Evolutionary conservation across 257 asterid species (phyloP).

Genomic region (Solanum dulcamara): DNA sequence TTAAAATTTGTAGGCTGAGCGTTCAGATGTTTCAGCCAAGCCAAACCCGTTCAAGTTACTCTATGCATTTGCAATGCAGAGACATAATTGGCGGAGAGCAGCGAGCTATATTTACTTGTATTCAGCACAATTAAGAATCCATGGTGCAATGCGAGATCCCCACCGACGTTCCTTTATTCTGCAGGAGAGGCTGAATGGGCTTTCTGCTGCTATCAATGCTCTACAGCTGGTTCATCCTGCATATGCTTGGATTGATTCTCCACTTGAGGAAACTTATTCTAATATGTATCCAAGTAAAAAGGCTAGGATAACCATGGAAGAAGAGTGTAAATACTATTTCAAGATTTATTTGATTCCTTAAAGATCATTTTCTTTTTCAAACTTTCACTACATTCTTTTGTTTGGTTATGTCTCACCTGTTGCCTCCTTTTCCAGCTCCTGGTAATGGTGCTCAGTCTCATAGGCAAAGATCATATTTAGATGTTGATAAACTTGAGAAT

Average conservation of each 20-base stretch:
- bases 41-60: slow-evolving; percentile 84
- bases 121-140: slow-evolving; percentile 59
- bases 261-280: slow-evolving; percentile 33
- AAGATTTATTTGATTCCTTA: background rate
- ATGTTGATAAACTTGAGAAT: slow-evolving; percentile 75
- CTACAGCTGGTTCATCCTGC: slow-evolving; percentile 89
- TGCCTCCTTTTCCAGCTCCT: slow-evolving; percentile 38
- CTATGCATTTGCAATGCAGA: slow-evolving; percentile 86
- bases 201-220: slow-evolving; percentile 87
- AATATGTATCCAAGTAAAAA: slow-evolving; percentile 65
- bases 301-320: slow-evolving; percentile 60
- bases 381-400: slow-evolving; percentile 1
- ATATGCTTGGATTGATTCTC: slow-evolving; percentile 82
- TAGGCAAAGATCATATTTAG: slow-evolving; percentile 44
- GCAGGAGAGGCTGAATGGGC: slow-evolving; percentile 85
- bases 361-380: background rate
- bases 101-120: slow-evolving; percentile 66
- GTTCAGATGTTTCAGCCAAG: slow-evolving; percentile 66
- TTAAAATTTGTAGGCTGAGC: slow-evolving; percentile 67
- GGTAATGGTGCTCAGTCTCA: slow-evolving; percentile 40
- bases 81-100: slow-evolving; percentile 92
- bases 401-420: background rate
- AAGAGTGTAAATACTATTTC: slow-evolving; percentile 32
- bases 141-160: slow-evolving; percentile 53
- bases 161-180: slow-evolving; percentile 44